These are phyloP conservation scores for Trichophyton verrucosum DNA, from an alignment of 2,329 filamentous ascomycete genomes.

Conservation along the genomic window DNA sequence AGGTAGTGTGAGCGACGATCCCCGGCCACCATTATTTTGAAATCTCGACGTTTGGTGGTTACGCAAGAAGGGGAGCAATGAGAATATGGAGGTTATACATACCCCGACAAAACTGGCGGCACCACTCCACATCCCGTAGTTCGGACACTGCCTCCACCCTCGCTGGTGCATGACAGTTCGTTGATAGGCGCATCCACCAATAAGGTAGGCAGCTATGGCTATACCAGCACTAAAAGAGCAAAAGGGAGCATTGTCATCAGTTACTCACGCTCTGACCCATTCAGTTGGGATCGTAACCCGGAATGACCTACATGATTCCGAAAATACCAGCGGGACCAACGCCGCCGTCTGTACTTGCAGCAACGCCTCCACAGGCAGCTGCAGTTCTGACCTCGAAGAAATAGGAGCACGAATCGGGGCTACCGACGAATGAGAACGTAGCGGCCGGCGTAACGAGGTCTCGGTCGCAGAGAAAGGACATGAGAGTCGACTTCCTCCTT, in stretches of 20 bases:
- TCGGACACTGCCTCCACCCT: conserved; percentile 89
- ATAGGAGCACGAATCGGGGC: conserved; percentile 85
- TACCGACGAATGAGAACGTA: conserved; percentile 70
- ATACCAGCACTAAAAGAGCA: conserved; percentile 38
- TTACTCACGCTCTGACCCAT: conserved; percentile 2
- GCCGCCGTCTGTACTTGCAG: conserved; percentile 44
- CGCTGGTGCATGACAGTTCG: conserved; percentile 86
- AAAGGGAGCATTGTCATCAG: neutral
- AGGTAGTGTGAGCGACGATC: conserved; percentile 17
- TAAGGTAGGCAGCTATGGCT: conserved; percentile 73
- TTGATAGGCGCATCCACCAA: conserved; percentile 91
- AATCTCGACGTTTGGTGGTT: conserved; percentile 15
- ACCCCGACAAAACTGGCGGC: conserved; percentile 76
- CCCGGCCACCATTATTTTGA: conserved; percentile 16
- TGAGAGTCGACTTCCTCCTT: conserved; percentile 64
- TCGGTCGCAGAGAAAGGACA: conserved; percentile 85
- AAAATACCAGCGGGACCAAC: conserved; percentile 67
- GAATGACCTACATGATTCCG: conserved; percentile 58
- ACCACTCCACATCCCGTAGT: conserved; percentile 84
- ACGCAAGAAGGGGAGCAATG: conserved; percentile 19
- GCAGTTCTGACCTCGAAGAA: conserved; percentile 85
- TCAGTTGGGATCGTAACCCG: conserved; percentile 18
- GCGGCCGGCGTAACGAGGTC: conserved; percentile 59
- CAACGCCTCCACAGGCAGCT: conserved; percentile 67
- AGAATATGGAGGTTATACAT: conserved; percentile 37